These are phyloP conservation scores for Cutaneotrichosporon dermatis DNA, from an alignment of 1,284 basidiomycete species.

Conservation along the genomic window DNA sequence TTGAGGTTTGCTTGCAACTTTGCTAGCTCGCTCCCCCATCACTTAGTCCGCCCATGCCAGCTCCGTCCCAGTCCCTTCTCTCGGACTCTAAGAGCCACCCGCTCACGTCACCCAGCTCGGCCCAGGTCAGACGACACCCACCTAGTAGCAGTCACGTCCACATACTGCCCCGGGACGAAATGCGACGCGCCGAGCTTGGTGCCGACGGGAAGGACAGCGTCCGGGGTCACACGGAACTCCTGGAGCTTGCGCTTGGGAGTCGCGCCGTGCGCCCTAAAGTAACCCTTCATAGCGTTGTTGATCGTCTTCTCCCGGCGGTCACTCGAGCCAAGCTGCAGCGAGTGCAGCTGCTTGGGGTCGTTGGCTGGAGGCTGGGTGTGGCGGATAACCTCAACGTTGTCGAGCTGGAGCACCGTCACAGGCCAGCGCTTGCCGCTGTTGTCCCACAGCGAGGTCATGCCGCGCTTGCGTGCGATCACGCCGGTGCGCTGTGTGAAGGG, in stretches of 20 bases:
- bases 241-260: constrained; percentile 79
- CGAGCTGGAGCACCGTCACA: constrained; percentile 75
- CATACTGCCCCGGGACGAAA: constrained; percentile 95
- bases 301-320: constrained; percentile 65
- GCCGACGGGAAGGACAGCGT: constrained; percentile 85
- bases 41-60: no score
- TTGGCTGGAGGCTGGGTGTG: constrained; percentile 34
- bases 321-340: constrained; percentile 77
- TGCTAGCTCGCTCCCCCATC: no score
- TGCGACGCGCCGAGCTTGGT: constrained; percentile 86
- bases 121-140: constrained; percentile 53
- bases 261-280: constrained; percentile 78
- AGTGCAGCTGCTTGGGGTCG: constrained; percentile 61
- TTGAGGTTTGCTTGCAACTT: no score
- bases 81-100: no score
- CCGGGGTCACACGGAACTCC: constrained; percentile 83
- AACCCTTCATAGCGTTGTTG: constrained; percentile 72
- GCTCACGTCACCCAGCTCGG: no score
- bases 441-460: constrained; percentile 94
- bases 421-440: constrained; percentile 80
- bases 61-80: no score
- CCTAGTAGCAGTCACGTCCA: constrained; percentile 91
- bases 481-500: constrained; percentile 84
- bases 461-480: constrained; percentile 90
- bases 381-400: constrained; percentile 51